Evolutionary conservation across 768 basidiomycete genomes (phyloP), one percentile per base, ranked within the genome.

Genomic region (Exidia glandulosa): DNA sequence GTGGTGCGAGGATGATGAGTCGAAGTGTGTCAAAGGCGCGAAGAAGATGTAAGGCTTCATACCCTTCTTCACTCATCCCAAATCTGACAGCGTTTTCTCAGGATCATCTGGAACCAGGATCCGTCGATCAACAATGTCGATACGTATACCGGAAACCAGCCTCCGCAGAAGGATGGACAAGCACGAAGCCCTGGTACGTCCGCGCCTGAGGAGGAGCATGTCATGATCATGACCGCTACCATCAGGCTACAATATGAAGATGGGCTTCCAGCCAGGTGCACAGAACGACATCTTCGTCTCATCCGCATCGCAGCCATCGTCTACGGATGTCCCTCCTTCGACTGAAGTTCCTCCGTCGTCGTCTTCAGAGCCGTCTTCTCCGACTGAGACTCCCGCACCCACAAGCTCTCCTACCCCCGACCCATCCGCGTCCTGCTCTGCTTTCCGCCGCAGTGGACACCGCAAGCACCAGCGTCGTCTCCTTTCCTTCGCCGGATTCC

Each of bases 241-340:
- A n/a, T 9, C 25, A 54, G 50, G 50, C 45, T 59, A 59, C 2
- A 59, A 59, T 37, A 32, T 45, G 58, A 59, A 59, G 58, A 54
- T 59, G 41, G 58, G 58, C 2, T 59, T 59, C 29, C 37, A 23
- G 7, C 30, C 34, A 4, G 58, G 58, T 2, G 58, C 58, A 16
- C 58, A 59, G 37, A 59, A 59, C 58, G 58, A 59, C 41, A 59
- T 59, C 33, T 59, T 59, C 58, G 10, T 57, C 10, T 19, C 30
- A 6, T 45, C 41, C 41, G 41, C 16, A 1, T 45, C 41, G 41
- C 41, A 55, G 14, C 16, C 12, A 14, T 12, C 52, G 52, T n/a
- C 16, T 13, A 16, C 13, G 14, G 14, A 13, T 7, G 36, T 32
- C 2, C 41, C 41, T 19, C 23, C 41, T 12, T 19, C 10, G 36